Percentiles rank a stretch among this genome's conserved stretches.
phyloP scores from a whole-genome alignment of 495 filamentous ascomycete genomes.

The Aspergillus funiculosus region DNA sequence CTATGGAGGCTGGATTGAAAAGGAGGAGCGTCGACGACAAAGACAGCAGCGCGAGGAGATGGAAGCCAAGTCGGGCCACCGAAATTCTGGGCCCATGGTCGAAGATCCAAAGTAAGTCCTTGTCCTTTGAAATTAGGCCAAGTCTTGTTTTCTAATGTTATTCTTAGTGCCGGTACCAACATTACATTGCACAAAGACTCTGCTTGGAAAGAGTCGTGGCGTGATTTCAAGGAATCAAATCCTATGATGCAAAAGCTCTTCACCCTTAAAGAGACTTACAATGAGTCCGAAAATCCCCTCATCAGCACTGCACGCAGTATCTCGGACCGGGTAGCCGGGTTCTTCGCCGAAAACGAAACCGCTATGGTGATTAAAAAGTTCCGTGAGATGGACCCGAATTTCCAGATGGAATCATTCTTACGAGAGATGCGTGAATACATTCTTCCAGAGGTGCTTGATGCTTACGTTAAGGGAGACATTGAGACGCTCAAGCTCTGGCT shows the following conservation, averaged over 20 bases:
- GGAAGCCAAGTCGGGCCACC: slow-evolving; percentile 45
- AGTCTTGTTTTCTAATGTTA: slow-evolving; percentile 20
- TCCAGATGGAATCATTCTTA: slow-evolving; percentile 90
- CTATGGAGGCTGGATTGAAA: slow-evolving; percentile 94
- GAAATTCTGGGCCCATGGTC: slow-evolving; percentile 50
- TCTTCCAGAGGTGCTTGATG: slow-evolving; percentile 92
- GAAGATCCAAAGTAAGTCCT: slow-evolving; percentile 79
- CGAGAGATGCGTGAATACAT: slow-evolving; percentile 97
- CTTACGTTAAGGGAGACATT: slow-evolving; percentile 92
- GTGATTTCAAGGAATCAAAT: slow-evolving; percentile 81
- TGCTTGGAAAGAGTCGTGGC: slow-evolving; percentile 93
- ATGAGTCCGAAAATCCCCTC: slow-evolving; percentile 94
- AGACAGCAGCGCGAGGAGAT: slow-evolving; percentile 67
- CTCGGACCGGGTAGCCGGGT: slow-evolving; percentile 84
- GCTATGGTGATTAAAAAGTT: slow-evolving; percentile 96
- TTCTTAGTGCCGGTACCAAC: slow-evolving; percentile 77
- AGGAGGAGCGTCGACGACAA: slow-evolving; percentile 78
- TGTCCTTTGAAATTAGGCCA: not conserved
- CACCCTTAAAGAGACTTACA: slow-evolving; percentile 72
- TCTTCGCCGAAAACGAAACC: slow-evolving; percentile 98
- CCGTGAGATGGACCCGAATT: slow-evolving; percentile 90
- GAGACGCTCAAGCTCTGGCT: slow-evolving; percentile 92
- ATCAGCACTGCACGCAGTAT: slow-evolving; percentile 90
- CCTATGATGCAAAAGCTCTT: slow-evolving; percentile 86
- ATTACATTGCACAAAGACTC: slow-evolving; percentile 95